Evolutionary conservation across 1,284 basidiomycete species (phyloP).

Genomic region (Stygiomarasmius scandens): DNA sequence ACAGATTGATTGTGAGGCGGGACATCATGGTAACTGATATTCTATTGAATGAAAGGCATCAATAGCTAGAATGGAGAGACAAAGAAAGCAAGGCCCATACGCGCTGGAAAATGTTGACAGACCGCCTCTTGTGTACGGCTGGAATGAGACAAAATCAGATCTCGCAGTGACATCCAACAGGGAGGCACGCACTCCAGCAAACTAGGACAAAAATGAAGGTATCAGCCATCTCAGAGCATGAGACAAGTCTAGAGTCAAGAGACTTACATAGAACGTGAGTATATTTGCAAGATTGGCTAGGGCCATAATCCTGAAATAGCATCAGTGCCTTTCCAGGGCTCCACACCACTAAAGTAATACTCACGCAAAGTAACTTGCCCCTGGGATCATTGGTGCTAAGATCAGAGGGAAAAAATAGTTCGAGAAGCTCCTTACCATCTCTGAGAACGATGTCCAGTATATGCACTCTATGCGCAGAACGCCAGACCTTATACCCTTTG

Average conservation of each 20-base stretch:
- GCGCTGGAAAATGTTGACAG: neutral
- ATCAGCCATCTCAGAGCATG: neutral
- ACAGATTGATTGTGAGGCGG: slow-evolving; percentile 4
- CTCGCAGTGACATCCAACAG: neutral
- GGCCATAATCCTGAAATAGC: slow-evolving; percentile 1
- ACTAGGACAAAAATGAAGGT: neutral
- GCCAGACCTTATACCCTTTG: slow-evolving; percentile 19
- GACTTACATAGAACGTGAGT: slow-evolving; percentile 9
- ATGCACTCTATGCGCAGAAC: slow-evolving; percentile 5
- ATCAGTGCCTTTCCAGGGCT: neutral
- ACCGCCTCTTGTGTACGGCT: neutral
- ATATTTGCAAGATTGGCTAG: slow-evolving; percentile 9
- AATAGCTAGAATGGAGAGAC: neutral
- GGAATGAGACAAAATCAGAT: neutral
- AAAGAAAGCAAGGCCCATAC: neutral
- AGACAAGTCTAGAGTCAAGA: neutral
- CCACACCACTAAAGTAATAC: neutral
- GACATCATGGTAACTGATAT: slow-evolving; percentile 10
- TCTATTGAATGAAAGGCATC: neutral
- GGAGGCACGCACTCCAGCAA: neutral
- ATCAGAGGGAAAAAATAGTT: neutral
- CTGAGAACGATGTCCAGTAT: slow-evolving; percentile 11
- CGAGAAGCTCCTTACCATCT: slow-evolving; percentile 8
- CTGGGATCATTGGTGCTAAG: neutral
- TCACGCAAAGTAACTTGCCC: slow-evolving; percentile 16